Percentiles rank a stretch among this genome's conserved stretches.
Conservation (phyloP, 495 filamentous ascomycete species). For the Trichocladium uniseriatum region DNA sequence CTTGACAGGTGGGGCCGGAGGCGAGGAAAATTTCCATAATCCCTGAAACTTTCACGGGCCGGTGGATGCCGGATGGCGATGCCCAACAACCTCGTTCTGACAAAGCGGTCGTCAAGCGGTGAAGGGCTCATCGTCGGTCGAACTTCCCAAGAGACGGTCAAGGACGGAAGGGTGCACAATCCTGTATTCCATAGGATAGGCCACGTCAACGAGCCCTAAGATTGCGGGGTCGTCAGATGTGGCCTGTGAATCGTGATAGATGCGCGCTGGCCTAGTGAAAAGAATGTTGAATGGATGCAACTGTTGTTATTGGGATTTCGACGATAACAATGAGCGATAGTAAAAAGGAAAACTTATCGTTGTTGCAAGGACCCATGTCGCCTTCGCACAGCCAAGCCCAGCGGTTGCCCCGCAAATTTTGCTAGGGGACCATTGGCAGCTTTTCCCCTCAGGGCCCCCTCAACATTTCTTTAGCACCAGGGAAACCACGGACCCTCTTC, state of each 20-base stretch:
- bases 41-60: slow-evolving; percentile 9
- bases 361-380: not conserved
- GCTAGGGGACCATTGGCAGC: slow-evolving; percentile 19
- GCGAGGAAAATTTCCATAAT: slow-evolving; percentile 9
- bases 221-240: slow-evolving; percentile 1
- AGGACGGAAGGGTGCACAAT: too few relatives aligned
- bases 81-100: not conserved
- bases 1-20: slow-evolving; percentile 9
- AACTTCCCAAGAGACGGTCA: not conserved
- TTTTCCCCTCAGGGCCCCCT: slow-evolving; percentile 26
- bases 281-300: too few relatives aligned
- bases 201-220: not conserved
- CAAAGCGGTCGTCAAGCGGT: slow-evolving; percentile 1
- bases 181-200: not conserved
- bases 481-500: slow-evolving; percentile 10
- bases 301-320: too few relatives aligned
- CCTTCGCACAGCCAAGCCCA: slow-evolving; percentile 11
- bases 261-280: not conserved
- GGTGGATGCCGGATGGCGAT: slow-evolving; percentile 9
- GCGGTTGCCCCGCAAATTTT: slow-evolving; percentile 22
- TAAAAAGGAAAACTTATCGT: not conserved
- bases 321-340: not conserved
- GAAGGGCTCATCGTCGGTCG: not conserved
- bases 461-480: slow-evolving; percentile 23
- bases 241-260: not conserved